phyloP scores from a whole-genome alignment of 1,284 basidiomycete genomes.

The Marasmius oreades region DNA sequence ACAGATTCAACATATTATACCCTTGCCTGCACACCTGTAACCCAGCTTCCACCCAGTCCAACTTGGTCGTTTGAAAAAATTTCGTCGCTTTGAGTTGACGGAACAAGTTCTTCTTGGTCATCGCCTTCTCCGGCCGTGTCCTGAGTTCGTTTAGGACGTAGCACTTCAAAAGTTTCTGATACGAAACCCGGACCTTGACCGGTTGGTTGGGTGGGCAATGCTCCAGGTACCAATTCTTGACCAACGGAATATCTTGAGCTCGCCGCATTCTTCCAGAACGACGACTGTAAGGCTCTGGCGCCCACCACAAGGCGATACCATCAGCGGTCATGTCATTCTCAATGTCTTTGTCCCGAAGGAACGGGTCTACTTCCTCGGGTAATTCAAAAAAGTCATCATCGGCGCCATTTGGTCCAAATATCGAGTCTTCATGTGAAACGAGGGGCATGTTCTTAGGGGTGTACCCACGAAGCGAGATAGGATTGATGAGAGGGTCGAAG shows the following conservation, averaged over 20 bases:
- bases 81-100: conserved; percentile 96
- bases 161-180: conserved; percentile 97
- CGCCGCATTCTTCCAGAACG: conserved; percentile 92
- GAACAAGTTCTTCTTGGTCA: conserved; percentile 98
- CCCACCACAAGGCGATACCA: conserved; percentile 98
- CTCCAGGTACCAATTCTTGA: conserved; percentile 98
- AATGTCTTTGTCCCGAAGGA: conserved; percentile 78
- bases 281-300: conserved; percentile 92
- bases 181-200: conserved; percentile 98
- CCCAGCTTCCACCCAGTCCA: conserved; percentile 99
- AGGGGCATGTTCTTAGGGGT: conserved; percentile 81
- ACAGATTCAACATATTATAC: conserved; percentile 98
- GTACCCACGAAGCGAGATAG: conserved; percentile 86
- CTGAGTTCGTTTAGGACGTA: conserved; percentile 95
- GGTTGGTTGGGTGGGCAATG: conserved; percentile 96
- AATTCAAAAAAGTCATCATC: conserved; percentile 90
- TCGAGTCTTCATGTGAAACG: conserved; percentile 85
- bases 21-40: conserved; percentile 98
- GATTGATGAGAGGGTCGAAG: conserved; percentile 98
- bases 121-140: conserved; percentile 88
- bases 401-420: conserved; percentile 84
- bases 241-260: conserved; percentile 92
- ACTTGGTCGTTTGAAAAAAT: conserved; percentile 97
- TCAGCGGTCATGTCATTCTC: conserved; percentile 95
- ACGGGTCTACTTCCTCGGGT: conserved; percentile 79